Evolutionary conservation across 352 stramenopile genomes (phyloP), one percentile per base, ranked within the genome.

Genomic region (Thraustotheca clavata): DNA sequence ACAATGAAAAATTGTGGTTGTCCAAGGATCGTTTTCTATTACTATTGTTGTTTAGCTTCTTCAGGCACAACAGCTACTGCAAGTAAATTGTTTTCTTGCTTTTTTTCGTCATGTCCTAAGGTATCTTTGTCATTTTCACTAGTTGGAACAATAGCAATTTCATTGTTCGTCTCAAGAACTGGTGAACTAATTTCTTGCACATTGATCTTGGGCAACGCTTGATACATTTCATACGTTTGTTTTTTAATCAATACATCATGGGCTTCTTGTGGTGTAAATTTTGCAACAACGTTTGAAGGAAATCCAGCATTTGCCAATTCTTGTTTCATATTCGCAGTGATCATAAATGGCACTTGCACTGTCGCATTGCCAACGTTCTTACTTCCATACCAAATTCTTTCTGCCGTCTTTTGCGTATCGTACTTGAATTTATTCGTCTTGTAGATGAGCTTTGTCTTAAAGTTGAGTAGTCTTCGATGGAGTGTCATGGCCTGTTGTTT

Each of bases 271-370:
- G 57, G 57, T 12, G 57, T 65, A 33, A 65, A 46, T 31, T 29
- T 14, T n/a, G 36, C 57, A 40, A 65, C 39, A 1, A 43, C n/a
- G 4, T 55, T 2, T 2, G 57, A 9, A 3, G 57, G 57, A 39
- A 65, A 65, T 54, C 57, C 57, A 16, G 14, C 20, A 8, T 54
- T 32, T 20, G 57, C 38, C 5, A 65, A 35, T n/a, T 65, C 35
- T 16, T 20, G n/a, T 26, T 40, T 65, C 57, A 65, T 65, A 14
- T 52, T 12, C 35, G 18, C 41, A 24, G 57, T 65, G 40, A 65
- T 34, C 57, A 65, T 65, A n/a, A 65, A 65, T 11, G 57, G 57
- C 9, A 65, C 57, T 22, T 18, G 29, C n/a, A 65, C 57, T 26
- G 46, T 65, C 11, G 57, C 57, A 20, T 35, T 65, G 12, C 57